Percentiles rank a stretch among this genome's conserved stretches.
Conservation (phyloP, 2,329 filamentous ascomycete genomes). For the Aspergillus quadrilineatus region DNA sequence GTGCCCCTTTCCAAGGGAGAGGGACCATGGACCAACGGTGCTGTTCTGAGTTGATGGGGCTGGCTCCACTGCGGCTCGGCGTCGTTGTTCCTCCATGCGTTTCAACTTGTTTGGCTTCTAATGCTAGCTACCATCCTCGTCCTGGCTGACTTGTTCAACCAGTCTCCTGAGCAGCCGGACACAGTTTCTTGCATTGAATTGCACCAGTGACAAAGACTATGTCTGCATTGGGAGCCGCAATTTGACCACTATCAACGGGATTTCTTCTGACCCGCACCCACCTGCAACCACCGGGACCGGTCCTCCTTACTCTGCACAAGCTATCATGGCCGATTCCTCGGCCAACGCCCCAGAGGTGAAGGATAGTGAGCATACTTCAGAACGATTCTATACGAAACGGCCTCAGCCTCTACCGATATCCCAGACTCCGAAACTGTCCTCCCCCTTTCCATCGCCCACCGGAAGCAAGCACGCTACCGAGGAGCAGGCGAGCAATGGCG, state of each 20-base stretch:
- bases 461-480: slow-evolving; percentile 21
- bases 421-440: slow-evolving; percentile 25
- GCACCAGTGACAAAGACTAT: neutral
- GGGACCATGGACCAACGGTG: slow-evolving; percentile 1
- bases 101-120: slow-evolving; percentile 25
- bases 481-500: slow-evolving; percentile 18
- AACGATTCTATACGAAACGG: slow-evolving; percentile 21
- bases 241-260: slow-evolving; percentile 4
- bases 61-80: slow-evolving; percentile 31
- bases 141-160: slow-evolving; percentile 3
- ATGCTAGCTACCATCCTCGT: slow-evolving; percentile 9
- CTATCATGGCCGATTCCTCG: slow-evolving; percentile 27
- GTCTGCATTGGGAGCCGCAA: neutral
- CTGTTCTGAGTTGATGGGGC: slow-evolving; percentile 19
- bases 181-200: neutral
- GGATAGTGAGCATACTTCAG: slow-evolving; percentile 18
- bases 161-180: neutral
- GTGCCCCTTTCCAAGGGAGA: slow-evolving; percentile 10
- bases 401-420: slow-evolving; percentile 22
- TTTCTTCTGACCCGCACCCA: slow-evolving; percentile 3
- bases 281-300: slow-evolving; percentile 1
- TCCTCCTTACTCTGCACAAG: neutral
- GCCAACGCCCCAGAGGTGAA: slow-evolving; percentile 20
- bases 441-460: slow-evolving; percentile 32
- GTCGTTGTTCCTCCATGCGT: neutral